Evolutionary conservation across 768 basidiomycete species (phyloP), one percentile per base, ranked within the genome.

Genomic region (Leccinum sublutescens): DNA sequence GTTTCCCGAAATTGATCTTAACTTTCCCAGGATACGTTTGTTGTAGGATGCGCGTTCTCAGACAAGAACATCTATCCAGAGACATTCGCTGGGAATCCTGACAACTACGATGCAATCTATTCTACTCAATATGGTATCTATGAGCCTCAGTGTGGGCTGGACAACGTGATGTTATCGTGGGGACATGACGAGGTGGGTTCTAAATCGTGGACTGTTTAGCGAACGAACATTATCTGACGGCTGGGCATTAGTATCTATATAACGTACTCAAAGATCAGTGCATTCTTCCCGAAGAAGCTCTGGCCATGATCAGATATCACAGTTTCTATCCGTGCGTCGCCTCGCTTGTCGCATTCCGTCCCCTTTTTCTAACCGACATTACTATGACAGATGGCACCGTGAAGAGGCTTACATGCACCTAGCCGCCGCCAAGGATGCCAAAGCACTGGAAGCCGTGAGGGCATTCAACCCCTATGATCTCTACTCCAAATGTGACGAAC

Each of bases 381-480:
- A 49, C 21, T 21, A 21, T 57, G 25, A 19, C 64, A 84, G 84
- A 27, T 95, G 92, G 93, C 94, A 96, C 74, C 82, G 93, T 47
- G 94, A 95, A 69, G 82, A 82, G 56, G 94, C 93, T 1, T 96
- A 96, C 76, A 70, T 72, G 21, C 88, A 95, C 68, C 83, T 96
- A 50, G 87, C 84, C 62, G 86, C 86, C 70, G 87, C 87, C 17
- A 85, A 86, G 55, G 91, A 93, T 71, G 63, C 74, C 58, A 76
- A 76, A 55, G 78, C 83, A 19, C 82, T 93, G 33, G 83, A 80
- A 43, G 93, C 92, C 15, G 92, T 93, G 29, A 81, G 82, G 49
- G 88, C 87, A 0, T 96, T 96, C 82, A 96, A 95, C 75, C 93
- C 94, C 0, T 96, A 95, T 74, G 94, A 95, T 69, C 82, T 97